Conservation (phyloP, 306 rosid species). For the Pyrus bretschneideri region DNA sequence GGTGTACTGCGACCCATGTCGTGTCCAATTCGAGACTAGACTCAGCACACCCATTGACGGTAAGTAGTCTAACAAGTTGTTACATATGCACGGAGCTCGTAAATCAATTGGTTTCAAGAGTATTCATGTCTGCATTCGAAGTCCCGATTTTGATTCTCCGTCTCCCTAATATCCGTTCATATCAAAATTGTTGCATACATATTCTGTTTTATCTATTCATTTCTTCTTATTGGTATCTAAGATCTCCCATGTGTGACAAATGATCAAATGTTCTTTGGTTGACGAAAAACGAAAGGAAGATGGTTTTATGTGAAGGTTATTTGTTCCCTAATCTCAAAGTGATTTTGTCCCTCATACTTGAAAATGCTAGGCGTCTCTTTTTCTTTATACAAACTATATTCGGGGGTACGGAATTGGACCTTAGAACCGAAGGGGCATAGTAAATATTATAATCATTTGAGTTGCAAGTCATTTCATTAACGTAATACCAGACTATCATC, state of each 20-base stretch:
- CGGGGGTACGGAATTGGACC: not conserved
- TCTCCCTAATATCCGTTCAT: not conserved
- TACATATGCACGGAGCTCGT: not conserved
- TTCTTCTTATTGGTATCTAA: not conserved
- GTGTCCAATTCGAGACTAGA: conserved; percentile 31
- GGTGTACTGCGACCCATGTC: conserved; percentile 54
- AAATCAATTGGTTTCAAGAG: not conserved
- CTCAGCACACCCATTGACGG: conserved; percentile 31
- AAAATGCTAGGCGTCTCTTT: not conserved
- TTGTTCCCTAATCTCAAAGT: not conserved
- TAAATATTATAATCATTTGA: too few species aligned
- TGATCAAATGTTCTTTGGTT: not conserved
- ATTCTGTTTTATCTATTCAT: not conserved
- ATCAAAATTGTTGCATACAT: not conserved
- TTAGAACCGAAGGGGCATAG: too few species aligned
- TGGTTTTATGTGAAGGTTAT: not conserved
- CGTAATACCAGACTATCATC: too few species aligned
- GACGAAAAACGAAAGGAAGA: not conserved
- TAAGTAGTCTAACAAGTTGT: not conserved
- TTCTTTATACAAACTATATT: not conserved
- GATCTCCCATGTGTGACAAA: not conserved
- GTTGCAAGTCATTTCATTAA: too few species aligned
- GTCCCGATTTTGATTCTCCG: too few species aligned
- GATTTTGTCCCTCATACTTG: not conserved
- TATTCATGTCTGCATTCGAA: not conserved